These are phyloP conservation scores for Pyrus pyrifolia DNA, from an alignment of 306 rosid species.

Conservation along the genomic window DNA sequence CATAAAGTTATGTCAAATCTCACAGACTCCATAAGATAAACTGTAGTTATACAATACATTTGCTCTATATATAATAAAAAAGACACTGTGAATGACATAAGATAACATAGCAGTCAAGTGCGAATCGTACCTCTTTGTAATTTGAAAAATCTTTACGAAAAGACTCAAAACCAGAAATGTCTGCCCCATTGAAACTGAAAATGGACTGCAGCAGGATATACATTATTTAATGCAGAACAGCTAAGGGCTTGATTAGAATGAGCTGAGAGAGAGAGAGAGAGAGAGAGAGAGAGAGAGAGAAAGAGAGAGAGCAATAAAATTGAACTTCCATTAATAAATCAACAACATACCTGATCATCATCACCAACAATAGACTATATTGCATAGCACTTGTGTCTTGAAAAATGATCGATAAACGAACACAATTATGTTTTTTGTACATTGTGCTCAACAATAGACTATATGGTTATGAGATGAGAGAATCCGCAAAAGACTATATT, in stretches of 20 bases:
- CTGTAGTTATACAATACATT: constrained; percentile 2
- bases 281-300: neutral
- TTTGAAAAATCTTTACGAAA: constrained; percentile 76
- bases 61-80: neutral
- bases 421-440: too few relatives aligned
- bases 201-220: constrained; percentile 60
- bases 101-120: constrained; percentile 3
- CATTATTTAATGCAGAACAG: constrained; percentile 16
- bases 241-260: neutral
- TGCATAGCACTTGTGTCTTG: too few relatives aligned
- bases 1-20: constrained; percentile 18
- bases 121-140: constrained; percentile 62
- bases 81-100: neutral
- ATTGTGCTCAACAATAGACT: neutral
- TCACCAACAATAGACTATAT: constrained; percentile 71
- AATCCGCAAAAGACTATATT: constrained; percentile 61
- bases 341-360: constrained; percentile 69
- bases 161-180: constrained; percentile 78
- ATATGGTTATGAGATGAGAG: constrained; percentile 66
- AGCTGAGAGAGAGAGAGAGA: neutral
- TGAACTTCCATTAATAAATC: neutral
- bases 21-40: neutral
- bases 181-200: constrained; percentile 98
- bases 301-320: constrained; percentile 11
- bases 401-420: too few relatives aligned